Percentiles rank a stretch among this genome's conserved stretches.
Conservation (phyloP, 371 early-diverging fungal species). For the Rhizomucor miehei region DNA sequence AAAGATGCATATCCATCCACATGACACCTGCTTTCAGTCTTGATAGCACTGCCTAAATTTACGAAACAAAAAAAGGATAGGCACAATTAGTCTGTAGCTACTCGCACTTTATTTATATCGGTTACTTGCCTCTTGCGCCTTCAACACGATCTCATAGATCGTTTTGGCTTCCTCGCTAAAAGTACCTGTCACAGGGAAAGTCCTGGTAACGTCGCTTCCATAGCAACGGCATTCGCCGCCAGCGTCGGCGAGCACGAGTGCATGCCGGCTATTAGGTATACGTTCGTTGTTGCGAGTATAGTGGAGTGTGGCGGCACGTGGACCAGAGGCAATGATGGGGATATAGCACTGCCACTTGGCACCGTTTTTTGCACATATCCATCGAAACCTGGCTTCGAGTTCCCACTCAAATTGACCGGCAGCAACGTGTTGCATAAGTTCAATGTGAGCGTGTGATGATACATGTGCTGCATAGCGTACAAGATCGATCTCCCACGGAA, state of each 20-base stretch:
- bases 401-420: constrained; percentile 53
- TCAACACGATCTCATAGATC: constrained; percentile 82
- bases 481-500: constrained; percentile 46
- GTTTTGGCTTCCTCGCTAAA: constrained; percentile 71
- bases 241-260: constrained; percentile 81
- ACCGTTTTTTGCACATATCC: constrained; percentile 47
- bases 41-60: constrained; percentile 46
- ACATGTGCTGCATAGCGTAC: constrained; percentile 32
- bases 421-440: constrained; percentile 27
- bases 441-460: constrained; percentile 43
- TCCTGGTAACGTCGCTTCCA: constrained; percentile 87
- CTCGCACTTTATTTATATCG: no score
- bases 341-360: constrained; percentile 45
- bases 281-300: constrained; percentile 46
- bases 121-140: constrained; percentile 73
- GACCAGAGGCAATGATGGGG: constrained; percentile 57
- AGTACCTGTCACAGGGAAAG: constrained; percentile 77
- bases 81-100: no score
- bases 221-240: constrained; percentile 81
- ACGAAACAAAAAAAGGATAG: no score
- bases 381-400: constrained; percentile 56
- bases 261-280: constrained; percentile 23
- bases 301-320: constrained; percentile 54
- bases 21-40: constrained; percentile 70
- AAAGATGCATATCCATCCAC: constrained; percentile 88